Base-by-base conservation (phyloP, 1,284 basidiomycete species). In the Malassezia pachydermatis region DNA sequence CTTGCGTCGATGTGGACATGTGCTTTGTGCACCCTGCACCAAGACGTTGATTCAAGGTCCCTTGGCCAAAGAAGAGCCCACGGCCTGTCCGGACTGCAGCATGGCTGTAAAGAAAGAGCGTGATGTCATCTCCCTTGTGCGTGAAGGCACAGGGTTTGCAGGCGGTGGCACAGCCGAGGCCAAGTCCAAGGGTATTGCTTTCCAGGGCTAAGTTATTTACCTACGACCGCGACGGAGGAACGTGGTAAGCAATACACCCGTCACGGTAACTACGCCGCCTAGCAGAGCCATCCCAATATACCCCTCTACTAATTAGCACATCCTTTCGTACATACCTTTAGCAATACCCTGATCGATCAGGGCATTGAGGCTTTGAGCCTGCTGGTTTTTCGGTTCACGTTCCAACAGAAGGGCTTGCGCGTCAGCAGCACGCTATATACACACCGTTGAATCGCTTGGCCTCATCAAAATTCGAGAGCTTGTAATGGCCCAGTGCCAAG, bases 251-350 rank as follows among this genome's bases (percentile, higher is more conserved):
- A 89, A 72, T 33, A 96, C 73, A 25, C 87, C 84, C 43, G 87
- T 84, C 9, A 94, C 70, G 9, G 90, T 88, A 7, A 86, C 88
- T 35, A 81, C 84, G 45, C 88, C 88, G 38, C 88, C 90, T 27
- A 84, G 85, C 35, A 98, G 76, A 9, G 88, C 92, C 83, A 96
- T 89, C 45, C 92, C 92, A 40, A 88, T 83, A 72, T 88, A 89
- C 17, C 86, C 86, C 73, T 90, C 87, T 89, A 70, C 16, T 3
- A 16, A 17, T 11, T 24, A 28, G 23, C 20, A 40, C 9, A 38
- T 23, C 22, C 10, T 22, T 4, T 24, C 13, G 37, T 14, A 73
- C 77, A 49, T 57, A 88, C 89, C 92, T 76, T 81, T 80, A 35
- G 85, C 79, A 32, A 94, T 84, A 20, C 83, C 86, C 61, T 81